Conservation (phyloP, 805 yeast genomes). For the Hanseniaspora pseudoguilliermondii region DNA sequence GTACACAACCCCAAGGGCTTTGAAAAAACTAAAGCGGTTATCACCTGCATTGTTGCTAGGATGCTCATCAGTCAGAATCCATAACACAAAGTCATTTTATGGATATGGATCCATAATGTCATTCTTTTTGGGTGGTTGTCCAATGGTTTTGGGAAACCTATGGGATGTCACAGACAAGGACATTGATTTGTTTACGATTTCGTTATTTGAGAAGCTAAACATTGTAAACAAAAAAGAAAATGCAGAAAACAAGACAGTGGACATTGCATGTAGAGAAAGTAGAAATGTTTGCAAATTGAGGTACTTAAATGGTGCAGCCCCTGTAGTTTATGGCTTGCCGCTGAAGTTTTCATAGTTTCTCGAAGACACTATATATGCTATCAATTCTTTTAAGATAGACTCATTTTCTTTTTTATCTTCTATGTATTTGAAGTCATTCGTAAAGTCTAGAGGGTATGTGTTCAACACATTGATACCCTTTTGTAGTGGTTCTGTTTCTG, state of each 20-base stretch:
- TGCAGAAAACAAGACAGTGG: slow-evolving; percentile 13
- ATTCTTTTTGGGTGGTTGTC: slow-evolving; percentile 69
- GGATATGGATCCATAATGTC: slow-evolving; percentile 67
- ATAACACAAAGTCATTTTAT: slow-evolving; percentile 45
- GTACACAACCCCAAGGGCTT: slow-evolving; percentile 37
- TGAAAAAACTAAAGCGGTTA: slow-evolving; percentile 37
- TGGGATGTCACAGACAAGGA: slow-evolving; percentile 99
- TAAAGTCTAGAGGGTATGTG: background rate
- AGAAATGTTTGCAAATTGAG: slow-evolving; percentile 56
- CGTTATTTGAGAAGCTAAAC: slow-evolving; percentile 57
- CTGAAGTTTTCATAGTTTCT: slow-evolving; percentile 21
- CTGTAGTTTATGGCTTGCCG: slow-evolving; percentile 83
- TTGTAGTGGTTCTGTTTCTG: background rate
- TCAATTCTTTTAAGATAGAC: background rate
- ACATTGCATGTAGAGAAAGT: slow-evolving; percentile 40
- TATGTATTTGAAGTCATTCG: background rate
- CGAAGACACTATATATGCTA: background rate
- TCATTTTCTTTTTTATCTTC: background rate
- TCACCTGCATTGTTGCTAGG: slow-evolving; percentile 69
- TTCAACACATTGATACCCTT: background rate
- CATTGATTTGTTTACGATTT: slow-evolving; percentile 62
- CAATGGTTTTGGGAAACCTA: slow-evolving; percentile 68
- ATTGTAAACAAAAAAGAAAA: slow-evolving; percentile 26
- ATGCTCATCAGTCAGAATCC: slow-evolving; percentile 72
- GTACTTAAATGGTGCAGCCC: slow-evolving; percentile 84